Evolutionary conservation across 2,329 filamentous ascomycete genomes (phyloP), one percentile per base, ranked within the genome.

Genomic region (Sordariomycetes sp.): DNA sequence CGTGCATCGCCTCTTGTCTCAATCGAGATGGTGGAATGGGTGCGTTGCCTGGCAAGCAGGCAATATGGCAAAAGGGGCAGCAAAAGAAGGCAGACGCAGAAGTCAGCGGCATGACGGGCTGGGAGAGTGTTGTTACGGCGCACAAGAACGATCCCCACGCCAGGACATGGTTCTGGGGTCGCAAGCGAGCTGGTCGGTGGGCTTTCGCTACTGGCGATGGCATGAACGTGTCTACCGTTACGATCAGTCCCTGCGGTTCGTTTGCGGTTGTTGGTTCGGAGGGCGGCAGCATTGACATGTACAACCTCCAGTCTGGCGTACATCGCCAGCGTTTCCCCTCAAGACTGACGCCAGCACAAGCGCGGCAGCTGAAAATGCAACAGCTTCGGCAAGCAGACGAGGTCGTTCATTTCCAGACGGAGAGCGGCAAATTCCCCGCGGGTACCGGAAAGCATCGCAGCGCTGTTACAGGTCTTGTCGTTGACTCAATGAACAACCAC

Each of bases 121-220:
- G 92, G 92, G 93, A 98, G 57, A 95, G 90, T 51, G 79, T 98
- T 6, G 76, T 98, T 3, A 98, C 92, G 4, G 90, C 87, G 8
- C 93, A 98, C 53, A 81, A 81, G 49, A 77, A 82, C 33, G 90
- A 96, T 50, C 72, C 79, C 29, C 84, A 75, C 51, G 92, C 87
- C 14, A 77, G 92, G 34, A 96, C 92, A 2, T 98, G 92, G 92
- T 95, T 95, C 60, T 96, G 92, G 88, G 92, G 90, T 6, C 80
- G 86, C 37, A 95, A 93, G 59, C 79, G 82, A 47, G 88, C 92
- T 32, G 92, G 92, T 9, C 73, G 92, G 42, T 98, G 92, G 92
- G 82, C 84, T 1, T 86, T 98, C 46, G 79, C 84, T 43, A 95
- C 88, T 1, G 75, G 82, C 26, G 92, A 98, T 58, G 75, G 75